Evolutionary conservation across 805 yeast genomes (phyloP), one percentile per base, ranked within the genome.

Genomic region (Saccharomycopsis sp.): DNA sequence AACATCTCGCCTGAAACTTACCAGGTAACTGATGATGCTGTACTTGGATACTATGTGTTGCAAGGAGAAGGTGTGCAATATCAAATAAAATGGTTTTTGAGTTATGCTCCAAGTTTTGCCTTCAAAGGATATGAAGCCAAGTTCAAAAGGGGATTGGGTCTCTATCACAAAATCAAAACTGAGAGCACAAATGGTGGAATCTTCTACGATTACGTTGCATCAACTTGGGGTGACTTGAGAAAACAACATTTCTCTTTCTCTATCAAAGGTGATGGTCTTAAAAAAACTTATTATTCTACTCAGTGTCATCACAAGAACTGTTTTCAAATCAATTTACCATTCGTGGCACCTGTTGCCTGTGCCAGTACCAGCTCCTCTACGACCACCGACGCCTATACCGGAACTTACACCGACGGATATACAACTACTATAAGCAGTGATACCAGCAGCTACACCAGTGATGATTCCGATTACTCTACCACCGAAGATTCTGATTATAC

Each of bases 11-110:
- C 63, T 23, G 14, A 34, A n/a, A 47, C 47, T 50, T 60, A 55
- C 47, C 41, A 44, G 5, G 54, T 58, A 9, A 52, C 56, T 2
- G 47, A 55, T 1, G 55, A 60, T 24, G 29, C 57, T 5, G 47
- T 35, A 15, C 52, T 58, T 23, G 61, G 63, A 2, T 60, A 54
- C 54, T 60, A 60, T 51, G 41, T 58, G 17, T 29, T 23, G 14
- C 49, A 20, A 29, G 22, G 55, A 7, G 51, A 47, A 12, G 29
- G 47, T 8, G 23, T 19, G 24, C 24, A 42, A 19, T 60, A 52
- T 53, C 25, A 53, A 19, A 41, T 60, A 20, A 53, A 56, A 25
- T 58, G 63, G 63, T 60, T 58, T 47, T 60, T 60, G 22, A 23
- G 52, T 5, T 56, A 41, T 42, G 47, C 54, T 19, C 29, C 52